Percentiles rank a stretch among this genome's conserved stretches.
Evolutionary conservation across 768 basidiomycete genomes (phyloP).

Genomic region (Trametes sanguinea): DNA sequence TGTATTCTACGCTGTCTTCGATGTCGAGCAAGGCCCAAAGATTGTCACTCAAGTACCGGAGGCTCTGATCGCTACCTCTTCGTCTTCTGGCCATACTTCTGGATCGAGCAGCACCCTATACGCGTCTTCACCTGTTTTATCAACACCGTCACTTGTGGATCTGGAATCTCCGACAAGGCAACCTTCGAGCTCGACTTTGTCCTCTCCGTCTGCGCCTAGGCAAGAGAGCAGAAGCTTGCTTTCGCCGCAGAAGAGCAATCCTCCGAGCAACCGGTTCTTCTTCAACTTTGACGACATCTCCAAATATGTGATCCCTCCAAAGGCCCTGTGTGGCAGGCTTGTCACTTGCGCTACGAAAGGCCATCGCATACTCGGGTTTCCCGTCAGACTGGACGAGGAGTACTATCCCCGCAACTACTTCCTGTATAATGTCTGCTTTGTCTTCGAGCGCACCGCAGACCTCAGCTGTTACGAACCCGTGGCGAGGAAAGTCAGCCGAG

Average conservation of each 20-base stretch:
- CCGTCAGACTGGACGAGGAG: constrained; percentile 65
- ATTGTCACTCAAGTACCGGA: constrained; percentile 95
- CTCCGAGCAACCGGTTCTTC: constrained; percentile 51
- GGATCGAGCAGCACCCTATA: constrained; percentile 26
- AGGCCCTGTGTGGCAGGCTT: constrained; percentile 82
- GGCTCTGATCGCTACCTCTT: constrained; percentile 64
- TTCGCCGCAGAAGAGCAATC: constrained; percentile 24
- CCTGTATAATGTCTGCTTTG: constrained; percentile 94
- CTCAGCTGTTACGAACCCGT: constrained; percentile 95
- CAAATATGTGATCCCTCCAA: constrained; percentile 91
- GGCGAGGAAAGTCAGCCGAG: constrained; percentile 91
- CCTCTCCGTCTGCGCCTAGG: constrained; percentile 49
- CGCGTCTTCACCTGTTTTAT: constrained; percentile 39
- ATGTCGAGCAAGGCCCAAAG: constrained; percentile 81
- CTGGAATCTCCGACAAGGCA: constrained; percentile 44
- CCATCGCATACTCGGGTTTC: constrained; percentile 91
- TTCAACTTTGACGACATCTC: constrained; percentile 92
- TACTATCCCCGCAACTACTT: constrained; percentile 87
- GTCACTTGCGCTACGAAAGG: constrained; percentile 82
- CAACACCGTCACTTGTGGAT: constrained; percentile 28
- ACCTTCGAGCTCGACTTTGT: constrained; percentile 53
- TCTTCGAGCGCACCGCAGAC: constrained; percentile 89
- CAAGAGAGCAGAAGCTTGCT: constrained; percentile 44
- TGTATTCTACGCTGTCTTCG: constrained; percentile 94
- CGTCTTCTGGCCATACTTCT: constrained; percentile 22